A percentile compares a stretch with the other conserved stretches of the same genome.
These are phyloP conservation scores for Cinchona pubescens DNA, from an alignment of 257 asterid genomes.

Conservation along the genomic window DNA sequence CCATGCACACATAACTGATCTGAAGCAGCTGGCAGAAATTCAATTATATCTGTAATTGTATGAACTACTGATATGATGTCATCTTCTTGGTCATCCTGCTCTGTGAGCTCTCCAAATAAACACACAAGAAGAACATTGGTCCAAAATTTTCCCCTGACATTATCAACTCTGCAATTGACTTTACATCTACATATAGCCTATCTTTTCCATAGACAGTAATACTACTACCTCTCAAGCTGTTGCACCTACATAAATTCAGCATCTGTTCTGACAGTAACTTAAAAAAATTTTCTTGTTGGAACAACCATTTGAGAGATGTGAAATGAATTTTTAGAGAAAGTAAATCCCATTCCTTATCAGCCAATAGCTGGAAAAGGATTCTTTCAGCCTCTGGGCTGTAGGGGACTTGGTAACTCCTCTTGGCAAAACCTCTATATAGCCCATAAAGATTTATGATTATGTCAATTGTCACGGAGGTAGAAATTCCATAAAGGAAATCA, in stretches of 20 bases:
- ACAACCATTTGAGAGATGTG: constrained; percentile 76
- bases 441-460: constrained; percentile 63
- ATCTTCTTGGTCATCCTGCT: constrained; percentile 42
- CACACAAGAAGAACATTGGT: constrained; percentile 48
- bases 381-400: constrained; percentile 88
- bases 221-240: constrained; percentile 29
- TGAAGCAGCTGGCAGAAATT: constrained; percentile 66
- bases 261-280: constrained; percentile 57
- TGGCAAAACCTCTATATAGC: constrained; percentile 73
- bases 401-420: constrained; percentile 73
- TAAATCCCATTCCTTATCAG: constrained; percentile 74
- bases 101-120: constrained; percentile 56
- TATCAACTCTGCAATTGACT: constrained; percentile 62
- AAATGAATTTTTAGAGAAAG: constrained; percentile 60
- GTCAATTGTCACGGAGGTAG: constrained; percentile 49
- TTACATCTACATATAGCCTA: constrained; percentile 41
- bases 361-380: constrained; percentile 57
- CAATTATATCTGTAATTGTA: constrained; percentile 46
- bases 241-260: constrained; percentile 55
- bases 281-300: constrained; percentile 87
- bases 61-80: constrained; percentile 56
- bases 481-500: constrained; percentile 36
- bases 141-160: constrained; percentile 59
- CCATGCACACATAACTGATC: constrained; percentile 71
- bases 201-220: constrained; percentile 31